Conservation (phyloP, 208 protist species). For the Zelonia costaricensis region DNA sequence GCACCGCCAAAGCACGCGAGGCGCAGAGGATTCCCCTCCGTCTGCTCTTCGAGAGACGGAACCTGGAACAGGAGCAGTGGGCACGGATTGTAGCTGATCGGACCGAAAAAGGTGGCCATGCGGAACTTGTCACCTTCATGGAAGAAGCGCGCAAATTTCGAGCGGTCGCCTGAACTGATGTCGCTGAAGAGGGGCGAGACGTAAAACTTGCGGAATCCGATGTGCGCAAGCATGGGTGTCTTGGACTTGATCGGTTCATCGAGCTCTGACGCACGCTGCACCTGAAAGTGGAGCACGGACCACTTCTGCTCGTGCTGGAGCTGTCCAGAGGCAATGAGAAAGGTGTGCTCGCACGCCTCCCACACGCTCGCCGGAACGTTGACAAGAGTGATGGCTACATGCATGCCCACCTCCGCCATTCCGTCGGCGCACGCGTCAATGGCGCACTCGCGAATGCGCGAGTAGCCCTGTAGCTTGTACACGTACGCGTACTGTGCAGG, state of each 20-base stretch:
- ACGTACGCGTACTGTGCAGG: slow-evolving; percentile 86
- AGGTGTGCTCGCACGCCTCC: slow-evolving; percentile 33
- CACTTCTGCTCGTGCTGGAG: slow-evolving; percentile 91
- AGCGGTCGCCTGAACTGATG: slow-evolving; percentile 73
- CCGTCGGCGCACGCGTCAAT: slow-evolving; percentile 63
- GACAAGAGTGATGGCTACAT: slow-evolving; percentile 69
- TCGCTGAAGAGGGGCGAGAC: slow-evolving; percentile 90
- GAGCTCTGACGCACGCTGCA: slow-evolving; percentile 68
- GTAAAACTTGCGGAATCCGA: slow-evolving; percentile 91
- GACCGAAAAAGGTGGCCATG: slow-evolving; percentile 87
- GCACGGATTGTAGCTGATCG: slow-evolving; percentile 85
- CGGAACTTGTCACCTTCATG: slow-evolving; percentile 80
- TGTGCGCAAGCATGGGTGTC: slow-evolving; percentile 86
- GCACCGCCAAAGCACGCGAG: slow-evolving; percentile 79
- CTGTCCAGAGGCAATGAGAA: slow-evolving; percentile 84
- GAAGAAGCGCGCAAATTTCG: slow-evolving; percentile 88
- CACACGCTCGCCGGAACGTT: slow-evolving; percentile 56
- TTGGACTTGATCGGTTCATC: slow-evolving; percentile 91
- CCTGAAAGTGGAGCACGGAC: slow-evolving; percentile 87
- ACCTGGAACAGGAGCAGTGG: slow-evolving; percentile 88
- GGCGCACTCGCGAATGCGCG: slow-evolving; percentile 70
- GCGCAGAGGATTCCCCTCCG: slow-evolving; percentile 63
- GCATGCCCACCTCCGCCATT: slow-evolving; percentile 46
- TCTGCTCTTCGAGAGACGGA: slow-evolving; percentile 82
- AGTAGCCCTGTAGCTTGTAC: slow-evolving; percentile 87